Base-by-base conservation (phyloP, 2,329 filamentous ascomycete species). In the Pseudopyricularia cyperi region DNA sequence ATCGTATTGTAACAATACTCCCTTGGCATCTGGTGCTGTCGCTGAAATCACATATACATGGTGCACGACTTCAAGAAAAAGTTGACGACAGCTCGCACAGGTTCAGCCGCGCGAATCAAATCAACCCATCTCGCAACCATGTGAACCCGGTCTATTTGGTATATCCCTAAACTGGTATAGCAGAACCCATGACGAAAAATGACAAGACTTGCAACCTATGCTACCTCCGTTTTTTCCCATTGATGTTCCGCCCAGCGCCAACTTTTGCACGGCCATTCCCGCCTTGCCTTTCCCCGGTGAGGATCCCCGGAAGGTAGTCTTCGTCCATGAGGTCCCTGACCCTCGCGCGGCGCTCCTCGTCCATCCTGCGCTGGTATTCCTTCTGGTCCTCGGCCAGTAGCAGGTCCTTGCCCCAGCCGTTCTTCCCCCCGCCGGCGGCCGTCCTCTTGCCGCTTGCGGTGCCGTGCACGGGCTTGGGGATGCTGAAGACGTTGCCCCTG, bases 341-440 rank as follows among this genome's bases (percentile, higher is more conserved):
- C 62, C 83, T 83, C 51, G 71, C 72, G 60, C 85, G 79, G 60
- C 76, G 79, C 63, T 85, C 79, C 58, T 82, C 76, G 3, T 76
- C 76, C 15, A 78, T 65, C 51, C 82, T 82, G 57, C 77, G 73
- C 42, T 78, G 66, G 66, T 87, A 97, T 71, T 98, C 93, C 71
- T 95, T 96, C 73, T 98, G 93, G 65, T 98, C 93, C 69, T 96
- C 91, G 0, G 89, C 82, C 9, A 98, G 71, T 52, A 98, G 87
- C 57, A 98, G 71, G 34, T 84, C 82, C 39, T 78, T 77, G 9
- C 90, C 91, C 88, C 93, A 97, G 15, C 89, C 89, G 42, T 83
- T 80, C 68, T 94, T 86, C 1, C 91, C 91, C 42, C 89, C 89
- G 1, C 80, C 82, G 3, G n/a, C n/a, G 8, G 52, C 60, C 70